A percentile compares a stretch with the other conserved stretches of the same genome.
phyloP scores from a whole-genome alignment of 306 rosid species.

The Quercus dentata region DNA sequence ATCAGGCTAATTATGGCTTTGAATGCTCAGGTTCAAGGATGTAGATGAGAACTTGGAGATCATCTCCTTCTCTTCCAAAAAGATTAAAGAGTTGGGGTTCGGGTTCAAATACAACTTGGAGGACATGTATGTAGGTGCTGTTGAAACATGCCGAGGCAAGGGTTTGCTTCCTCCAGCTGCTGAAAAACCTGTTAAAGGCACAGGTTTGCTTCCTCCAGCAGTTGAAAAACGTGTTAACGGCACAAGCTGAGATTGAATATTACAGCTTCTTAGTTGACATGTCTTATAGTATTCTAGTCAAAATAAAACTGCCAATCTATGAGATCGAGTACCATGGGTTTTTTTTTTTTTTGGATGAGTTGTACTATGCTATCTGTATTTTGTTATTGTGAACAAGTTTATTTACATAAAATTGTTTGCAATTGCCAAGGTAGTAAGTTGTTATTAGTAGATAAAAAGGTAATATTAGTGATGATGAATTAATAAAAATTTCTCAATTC shows the following conservation, averaged over 20 bases:
- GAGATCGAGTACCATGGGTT: background rate
- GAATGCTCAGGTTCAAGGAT: slow-evolving; percentile 41
- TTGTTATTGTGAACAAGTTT: no score
- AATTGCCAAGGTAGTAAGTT: no score
- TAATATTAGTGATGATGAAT: no score
- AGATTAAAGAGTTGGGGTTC: slow-evolving; percentile 59
- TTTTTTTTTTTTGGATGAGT: no score
- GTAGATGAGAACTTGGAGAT: slow-evolving; percentile 54
- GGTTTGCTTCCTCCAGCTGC: slow-evolving; percentile 36
- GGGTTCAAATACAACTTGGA: slow-evolving; percentile 59
- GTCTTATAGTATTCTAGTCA: background rate
- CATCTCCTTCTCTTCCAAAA: slow-evolving; percentile 48
- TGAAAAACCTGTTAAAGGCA: slow-evolving; percentile 5
- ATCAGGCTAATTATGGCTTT: background rate
- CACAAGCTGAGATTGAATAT: slow-evolving; percentile 6
- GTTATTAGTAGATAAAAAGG: no score
- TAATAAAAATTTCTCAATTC: no score
- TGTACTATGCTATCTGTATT: no score
- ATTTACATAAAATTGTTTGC: no score
- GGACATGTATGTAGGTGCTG: slow-evolving; percentile 63
- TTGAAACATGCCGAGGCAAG: slow-evolving; percentile 50
- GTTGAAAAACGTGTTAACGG: background rate
- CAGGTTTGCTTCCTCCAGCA: slow-evolving; percentile 41
- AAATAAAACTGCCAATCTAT: background rate
- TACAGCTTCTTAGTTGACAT: background rate